Base-by-base conservation (phyloP, 73 alveolate genomes). In the Paramecium octaurelia region DNA sequence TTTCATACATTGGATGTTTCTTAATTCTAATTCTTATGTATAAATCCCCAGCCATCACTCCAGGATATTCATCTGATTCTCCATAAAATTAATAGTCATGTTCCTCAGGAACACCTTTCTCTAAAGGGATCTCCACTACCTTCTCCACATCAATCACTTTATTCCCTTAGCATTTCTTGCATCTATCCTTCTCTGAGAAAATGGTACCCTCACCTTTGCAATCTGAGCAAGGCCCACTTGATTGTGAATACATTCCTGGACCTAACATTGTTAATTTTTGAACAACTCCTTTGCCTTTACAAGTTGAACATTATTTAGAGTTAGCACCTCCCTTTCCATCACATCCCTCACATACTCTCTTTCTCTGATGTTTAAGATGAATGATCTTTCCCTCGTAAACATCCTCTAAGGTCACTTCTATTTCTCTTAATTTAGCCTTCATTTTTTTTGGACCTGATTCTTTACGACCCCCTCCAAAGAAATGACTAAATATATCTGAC, bases 31-130 rank as follows among this genome's bases (percentile, higher is more conserved):
- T 96, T 58, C 93, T 95, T 73, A 97, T 95, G 58, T 97, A 92
- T 24, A 98, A 95, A 92, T 98, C 99, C 27, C 99, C 99, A 16
- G 99, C 97, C 83, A 95, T 98, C 83, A 91, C 95, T 27, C 98
- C 99, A 48, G 99, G 99, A 94, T 93, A 85, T 93, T 98, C 99
- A 94, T 98, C 99, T 84, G 98, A 98, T 95, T 98, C 99, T 18
- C 99, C 99, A 86, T 93, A 97, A 95, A 98, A 94, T 29, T 94
- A 90, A 92, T 95, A 95, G 87, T 98, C 98, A 68, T 97, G 97
- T 9, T 98, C 99, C 23, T 87, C 95, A 0, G 98, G 99, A 1
- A 95, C 98, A 14, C 99, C 99, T 77, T 64, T 87, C 14, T 87
- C 93, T 21, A 87, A 23, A 35, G 93, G 93, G n/a, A 87, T 85